These are phyloP conservation scores for Haematococcus sp. DNA, from an alignment of 139 green algal genomes.

Conservation along the genomic window DNA sequence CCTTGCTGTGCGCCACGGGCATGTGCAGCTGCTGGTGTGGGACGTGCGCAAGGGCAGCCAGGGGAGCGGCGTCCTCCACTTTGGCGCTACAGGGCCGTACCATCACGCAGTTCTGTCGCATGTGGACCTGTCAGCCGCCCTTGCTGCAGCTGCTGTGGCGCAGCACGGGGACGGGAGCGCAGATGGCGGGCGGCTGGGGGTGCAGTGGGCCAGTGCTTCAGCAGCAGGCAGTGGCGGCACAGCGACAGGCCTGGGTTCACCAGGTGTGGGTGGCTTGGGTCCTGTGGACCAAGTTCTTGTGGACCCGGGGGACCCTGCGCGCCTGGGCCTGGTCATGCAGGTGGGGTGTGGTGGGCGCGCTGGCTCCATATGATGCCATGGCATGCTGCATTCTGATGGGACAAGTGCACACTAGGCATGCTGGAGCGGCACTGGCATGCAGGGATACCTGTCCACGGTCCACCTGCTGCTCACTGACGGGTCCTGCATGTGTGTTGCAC, in stretches of 20 bases:
- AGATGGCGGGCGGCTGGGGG: too few species aligned
- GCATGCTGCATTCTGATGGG: too few species aligned
- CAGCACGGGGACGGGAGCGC: not conserved
- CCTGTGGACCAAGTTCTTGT: constrained; percentile 6
- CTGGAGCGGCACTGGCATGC: not conserved
- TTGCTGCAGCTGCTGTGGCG: not conserved
- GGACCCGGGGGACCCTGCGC: not conserved
- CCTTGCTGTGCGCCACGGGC: not conserved
- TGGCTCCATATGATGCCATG: too few species aligned
- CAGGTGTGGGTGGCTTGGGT: not conserved
- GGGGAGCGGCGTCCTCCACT: constrained; percentile 2
- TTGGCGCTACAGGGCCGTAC: not conserved
- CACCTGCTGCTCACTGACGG: too few species aligned
- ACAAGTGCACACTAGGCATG: too few species aligned
- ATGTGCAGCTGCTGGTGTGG: constrained; percentile 7
- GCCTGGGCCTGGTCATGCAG: not conserved
- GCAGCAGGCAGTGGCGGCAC: not conserved
- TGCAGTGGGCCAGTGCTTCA: not conserved
- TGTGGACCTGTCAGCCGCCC: not conserved
- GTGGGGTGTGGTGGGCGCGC: not conserved
- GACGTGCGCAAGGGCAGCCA: constrained; percentile 4
- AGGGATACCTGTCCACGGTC: too few species aligned
- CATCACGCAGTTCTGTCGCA: not conserved
- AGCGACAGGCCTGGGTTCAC: not conserved
- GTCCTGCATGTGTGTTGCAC: too few species aligned